These are phyloP conservation scores for Reutealis trisperma DNA, from an alignment of 345 rosid species.

Conservation along the genomic window DNA sequence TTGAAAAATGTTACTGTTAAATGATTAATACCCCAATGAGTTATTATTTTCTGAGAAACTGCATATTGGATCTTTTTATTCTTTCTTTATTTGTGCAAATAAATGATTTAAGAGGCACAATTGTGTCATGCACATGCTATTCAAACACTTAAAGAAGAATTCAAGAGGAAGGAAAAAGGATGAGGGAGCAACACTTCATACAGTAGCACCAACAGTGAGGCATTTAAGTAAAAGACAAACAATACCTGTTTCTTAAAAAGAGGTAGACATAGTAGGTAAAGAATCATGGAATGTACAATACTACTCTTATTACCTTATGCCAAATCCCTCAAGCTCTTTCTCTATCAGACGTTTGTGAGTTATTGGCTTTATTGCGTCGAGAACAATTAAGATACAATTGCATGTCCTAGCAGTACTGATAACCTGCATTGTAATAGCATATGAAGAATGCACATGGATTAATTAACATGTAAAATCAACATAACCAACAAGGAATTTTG, in stretches of 20 bases:
- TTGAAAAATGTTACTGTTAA: not conserved
- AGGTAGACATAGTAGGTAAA: not conserved
- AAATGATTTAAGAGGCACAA: not conserved
- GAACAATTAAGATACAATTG: conserved; percentile 91
- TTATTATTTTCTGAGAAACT: not conserved
- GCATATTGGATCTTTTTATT: not conserved
- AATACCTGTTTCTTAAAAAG: not conserved
- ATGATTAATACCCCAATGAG: not conserved
- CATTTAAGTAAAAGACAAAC: not conserved
- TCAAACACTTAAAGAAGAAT: not conserved
- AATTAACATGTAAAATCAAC: not conserved
- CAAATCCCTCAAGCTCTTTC: conserved; percentile 99
- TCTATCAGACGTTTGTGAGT: conserved; percentile 98
- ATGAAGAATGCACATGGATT: not conserved
- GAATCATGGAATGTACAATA: not conserved
- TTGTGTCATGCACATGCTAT: too few species aligned
- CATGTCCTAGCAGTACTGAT: conserved; percentile 98
- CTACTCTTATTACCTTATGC: conserved; percentile 67
- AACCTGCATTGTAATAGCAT: conserved; percentile 51
- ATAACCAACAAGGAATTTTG: not conserved
- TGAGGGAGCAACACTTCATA: not conserved
- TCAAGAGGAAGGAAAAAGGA: not conserved
- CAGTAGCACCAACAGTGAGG: not conserved
- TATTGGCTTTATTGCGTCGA: conserved; percentile 96
- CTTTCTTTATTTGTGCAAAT: not conserved